These are phyloP conservation scores for Scheffersomyces titani DNA, from an alignment of 1,139 yeast species.

Conservation along the genomic window DNA sequence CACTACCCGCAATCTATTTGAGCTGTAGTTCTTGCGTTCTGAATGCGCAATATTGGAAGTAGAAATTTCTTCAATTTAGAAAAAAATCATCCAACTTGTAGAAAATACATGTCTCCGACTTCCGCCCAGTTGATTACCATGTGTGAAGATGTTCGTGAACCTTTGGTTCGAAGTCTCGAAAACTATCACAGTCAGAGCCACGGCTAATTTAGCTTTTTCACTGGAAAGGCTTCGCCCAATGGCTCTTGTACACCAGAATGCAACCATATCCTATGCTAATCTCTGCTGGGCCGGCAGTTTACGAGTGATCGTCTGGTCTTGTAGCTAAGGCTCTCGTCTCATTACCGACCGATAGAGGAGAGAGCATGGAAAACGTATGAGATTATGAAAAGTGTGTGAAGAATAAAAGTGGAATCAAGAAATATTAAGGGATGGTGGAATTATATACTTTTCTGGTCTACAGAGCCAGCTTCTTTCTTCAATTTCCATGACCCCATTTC, in stretches of 20 bases:
- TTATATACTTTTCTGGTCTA: neutral
- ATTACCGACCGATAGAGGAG: neutral
- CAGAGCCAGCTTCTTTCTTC: neutral
- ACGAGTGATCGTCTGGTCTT: neutral
- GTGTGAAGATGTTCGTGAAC: neutral
- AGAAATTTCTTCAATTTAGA: neutral
- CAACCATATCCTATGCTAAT: neutral
- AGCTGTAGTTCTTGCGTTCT: neutral
- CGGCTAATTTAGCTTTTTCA: neutral
- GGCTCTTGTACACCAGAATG: neutral
- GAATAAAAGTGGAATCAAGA: neutral
- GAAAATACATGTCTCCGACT: neutral
- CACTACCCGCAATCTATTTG: too few relatives aligned
- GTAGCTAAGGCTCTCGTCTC: neutral
- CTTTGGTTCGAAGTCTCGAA: neutral
- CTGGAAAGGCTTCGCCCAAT: neutral
- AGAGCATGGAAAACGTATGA: neutral
- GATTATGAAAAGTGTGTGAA: neutral
- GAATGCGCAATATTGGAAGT: neutral
- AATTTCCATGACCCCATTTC: neutral
- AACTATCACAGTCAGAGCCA: neutral
- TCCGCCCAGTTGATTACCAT: neutral
- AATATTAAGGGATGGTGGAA: neutral
- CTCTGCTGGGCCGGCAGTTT: neutral
- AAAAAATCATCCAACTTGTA: neutral